Evolutionary conservation across 2,329 filamentous ascomycete genomes (phyloP).

Genomic region (Aspergillus ibericus): DNA sequence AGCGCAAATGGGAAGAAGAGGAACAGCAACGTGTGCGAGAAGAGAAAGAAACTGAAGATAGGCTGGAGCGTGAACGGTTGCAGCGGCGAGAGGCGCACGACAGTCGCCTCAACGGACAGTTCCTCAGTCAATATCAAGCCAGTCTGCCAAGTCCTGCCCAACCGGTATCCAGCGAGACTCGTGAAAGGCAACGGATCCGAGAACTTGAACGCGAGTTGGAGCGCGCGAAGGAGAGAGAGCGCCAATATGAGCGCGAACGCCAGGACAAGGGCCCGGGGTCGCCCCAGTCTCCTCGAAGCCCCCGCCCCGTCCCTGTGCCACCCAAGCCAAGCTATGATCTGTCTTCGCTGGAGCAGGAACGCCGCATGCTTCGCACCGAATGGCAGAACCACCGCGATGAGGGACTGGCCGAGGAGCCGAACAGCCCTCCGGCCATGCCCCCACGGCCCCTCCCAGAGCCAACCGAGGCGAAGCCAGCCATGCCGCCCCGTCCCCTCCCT

Average conservation of each 20-base stretch:
- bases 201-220: conserved; percentile 76
- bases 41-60: conserved; percentile 70
- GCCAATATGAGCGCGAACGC: conserved; percentile 62
- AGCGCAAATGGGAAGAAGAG: conserved; percentile 71
- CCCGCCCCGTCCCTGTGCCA: conserved; percentile 33
- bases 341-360: conserved; percentile 62
- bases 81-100: conserved; percentile 63
- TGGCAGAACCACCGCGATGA: conserved; percentile 49
- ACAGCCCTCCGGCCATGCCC: conserved; percentile 9
- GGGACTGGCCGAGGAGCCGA: conserved; percentile 8
- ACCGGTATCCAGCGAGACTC: conserved; percentile 46
- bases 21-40: conserved; percentile 71
- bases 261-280: conserved; percentile 44
- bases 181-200: conserved; percentile 68
- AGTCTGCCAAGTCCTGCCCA: conserved; percentile 55
- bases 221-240: conserved; percentile 66
- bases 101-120: conserved; percentile 74
- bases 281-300: conserved; percentile 27
- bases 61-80: conserved; percentile 65
- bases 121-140: conserved; percentile 80
- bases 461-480: conserved; percentile 3
- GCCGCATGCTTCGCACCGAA: conserved; percentile 58
- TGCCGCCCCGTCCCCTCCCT: conserved; percentile 47
- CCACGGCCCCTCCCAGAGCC: conserved; percentile 12
- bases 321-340: conserved; percentile 52